Evolutionary conservation across 2,329 filamentous ascomycete genomes (phyloP).

Genomic region (Blumeria hordei): DNA sequence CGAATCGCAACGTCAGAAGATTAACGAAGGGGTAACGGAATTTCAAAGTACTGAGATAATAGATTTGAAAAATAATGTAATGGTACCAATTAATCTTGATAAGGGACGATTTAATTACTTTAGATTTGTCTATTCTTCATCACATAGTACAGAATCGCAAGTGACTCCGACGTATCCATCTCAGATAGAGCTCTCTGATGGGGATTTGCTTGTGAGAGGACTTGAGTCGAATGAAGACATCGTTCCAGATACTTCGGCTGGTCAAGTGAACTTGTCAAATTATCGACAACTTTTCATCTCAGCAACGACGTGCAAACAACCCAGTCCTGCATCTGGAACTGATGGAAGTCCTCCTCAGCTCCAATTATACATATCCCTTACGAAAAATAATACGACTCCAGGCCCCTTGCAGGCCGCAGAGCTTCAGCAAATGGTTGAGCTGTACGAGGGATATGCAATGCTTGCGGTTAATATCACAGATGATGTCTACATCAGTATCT

Average conservation of each 20-base stretch:
- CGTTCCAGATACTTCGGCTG: too few relatives aligned
- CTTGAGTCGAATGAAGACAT: too few relatives aligned
- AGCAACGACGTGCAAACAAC: conserved; percentile 67
- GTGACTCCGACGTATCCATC: conserved; percentile 16
- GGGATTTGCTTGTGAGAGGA: too few relatives aligned
- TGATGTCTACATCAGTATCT: conserved; percentile 54
- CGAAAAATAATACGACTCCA: conserved; percentile 35
- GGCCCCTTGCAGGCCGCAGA: conserved; percentile 23
- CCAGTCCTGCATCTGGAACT: conserved; percentile 16
- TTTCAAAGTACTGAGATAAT: conserved; percentile 22
- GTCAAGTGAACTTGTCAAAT: too few relatives aligned
- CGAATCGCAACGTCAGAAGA: too few relatives aligned
- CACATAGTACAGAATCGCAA: conserved; percentile 22
- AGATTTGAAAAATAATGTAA: conserved; percentile 39
- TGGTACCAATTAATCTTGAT: conserved; percentile 31
- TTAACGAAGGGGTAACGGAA: too few relatives aligned
- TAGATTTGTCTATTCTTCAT: conserved; percentile 31
- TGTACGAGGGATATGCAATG: conserved; percentile 18
- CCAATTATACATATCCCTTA: conserved; percentile 50
- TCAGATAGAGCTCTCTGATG: conserved; percentile 6
- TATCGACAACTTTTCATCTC: conserved; percentile 41
- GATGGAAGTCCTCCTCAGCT: conserved; percentile 40
- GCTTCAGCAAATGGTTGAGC: conserved; percentile 7
- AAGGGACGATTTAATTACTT: conserved; percentile 39
- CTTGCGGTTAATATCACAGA: conserved; percentile 33